A percentile compares a stretch with the other conserved stretches of the same genome.
Conservation (phyloP, 2,329 filamentous ascomycete genomes). For the Metarhizium humberi region DNA sequence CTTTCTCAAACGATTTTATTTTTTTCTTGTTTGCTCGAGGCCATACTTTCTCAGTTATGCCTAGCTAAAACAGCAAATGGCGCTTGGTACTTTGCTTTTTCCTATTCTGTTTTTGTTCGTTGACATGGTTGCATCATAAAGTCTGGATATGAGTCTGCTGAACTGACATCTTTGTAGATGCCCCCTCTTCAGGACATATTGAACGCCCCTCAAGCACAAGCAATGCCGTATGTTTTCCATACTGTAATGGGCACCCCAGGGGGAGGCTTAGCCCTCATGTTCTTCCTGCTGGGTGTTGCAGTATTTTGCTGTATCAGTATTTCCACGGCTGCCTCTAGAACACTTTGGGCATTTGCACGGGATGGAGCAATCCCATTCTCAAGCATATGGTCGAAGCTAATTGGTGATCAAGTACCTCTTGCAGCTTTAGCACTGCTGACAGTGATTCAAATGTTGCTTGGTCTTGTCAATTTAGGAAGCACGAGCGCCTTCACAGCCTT, state of each 20-base stretch:
- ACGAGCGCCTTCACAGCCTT: not conserved
- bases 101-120: too few relatives aligned
- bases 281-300: conserved; percentile 46
- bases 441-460: conserved; percentile 40
- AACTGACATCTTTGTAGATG: conserved; percentile 17
- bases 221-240: conserved; percentile 43
- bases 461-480: conserved; percentile 44
- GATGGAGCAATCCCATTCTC: conserved; percentile 47
- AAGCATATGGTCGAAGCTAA: conserved; percentile 39
- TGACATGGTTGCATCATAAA: too few relatives aligned
- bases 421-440: conserved; percentile 48
- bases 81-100: too few relatives aligned
- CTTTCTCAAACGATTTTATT: too few relatives aligned
- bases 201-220: conserved; percentile 40
- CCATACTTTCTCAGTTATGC: too few relatives aligned
- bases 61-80: too few relatives aligned
- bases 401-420: conserved; percentile 32
- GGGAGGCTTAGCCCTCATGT: conserved; percentile 39
- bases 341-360: conserved; percentile 51
- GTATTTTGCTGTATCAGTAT: conserved; percentile 50
- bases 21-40: too few relatives aligned
- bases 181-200: conserved; percentile 33
- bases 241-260: conserved; percentile 40
- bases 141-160: too few relatives aligned
- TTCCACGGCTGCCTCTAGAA: conserved; percentile 49